A percentile compares a stretch with the other conserved stretches of the same genome.
phyloP scores from a whole-genome alignment of 2,329 filamentous ascomycete species.

The Escovopsis sp. region DNA sequence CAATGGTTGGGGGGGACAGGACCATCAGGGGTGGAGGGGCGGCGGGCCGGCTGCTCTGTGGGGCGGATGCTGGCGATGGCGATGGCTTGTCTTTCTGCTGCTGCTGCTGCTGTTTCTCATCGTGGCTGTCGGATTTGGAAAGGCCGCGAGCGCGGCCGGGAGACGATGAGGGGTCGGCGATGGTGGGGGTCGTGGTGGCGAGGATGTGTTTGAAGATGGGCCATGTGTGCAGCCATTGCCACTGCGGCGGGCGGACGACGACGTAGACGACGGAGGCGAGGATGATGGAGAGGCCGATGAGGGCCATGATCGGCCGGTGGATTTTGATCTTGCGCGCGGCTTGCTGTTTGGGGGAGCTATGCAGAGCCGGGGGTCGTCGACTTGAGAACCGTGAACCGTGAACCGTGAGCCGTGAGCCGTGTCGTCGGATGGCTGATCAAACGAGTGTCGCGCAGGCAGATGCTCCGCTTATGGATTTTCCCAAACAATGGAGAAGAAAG shows the following conservation, averaged over 20 bases:
- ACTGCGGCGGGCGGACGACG: conserved; percentile 36
- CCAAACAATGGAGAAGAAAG: no score
- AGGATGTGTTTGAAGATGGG: conserved; percentile 5
- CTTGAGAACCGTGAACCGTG: no score
- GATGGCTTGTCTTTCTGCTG: conserved; percentile 8
- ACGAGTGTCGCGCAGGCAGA: no score
- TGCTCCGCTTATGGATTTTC: no score
- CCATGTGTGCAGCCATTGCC: conserved; percentile 22
- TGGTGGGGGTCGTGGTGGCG: conserved; percentile 1
- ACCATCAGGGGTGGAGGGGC: conserved; percentile 20
- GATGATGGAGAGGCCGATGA: conserved; percentile 47
- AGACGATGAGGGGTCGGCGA: background rate
- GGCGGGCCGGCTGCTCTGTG: background rate
- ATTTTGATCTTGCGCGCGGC: no score
- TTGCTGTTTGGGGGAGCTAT: no score
- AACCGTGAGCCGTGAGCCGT: no score
- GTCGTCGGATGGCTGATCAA: no score
- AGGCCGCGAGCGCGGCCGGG: background rate
- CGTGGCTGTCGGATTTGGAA: no score
- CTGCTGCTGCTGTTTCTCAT: background rate
- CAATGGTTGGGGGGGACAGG: conserved; percentile 10
- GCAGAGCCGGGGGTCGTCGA: no score
- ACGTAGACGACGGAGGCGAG: conserved; percentile 45
- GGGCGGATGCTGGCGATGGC: conserved; percentile 21
- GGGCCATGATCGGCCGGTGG: conserved; percentile 27